Evolutionary conservation across 805 yeast species (phyloP).

Genomic region (Candida pseudofarinosa): DNA sequence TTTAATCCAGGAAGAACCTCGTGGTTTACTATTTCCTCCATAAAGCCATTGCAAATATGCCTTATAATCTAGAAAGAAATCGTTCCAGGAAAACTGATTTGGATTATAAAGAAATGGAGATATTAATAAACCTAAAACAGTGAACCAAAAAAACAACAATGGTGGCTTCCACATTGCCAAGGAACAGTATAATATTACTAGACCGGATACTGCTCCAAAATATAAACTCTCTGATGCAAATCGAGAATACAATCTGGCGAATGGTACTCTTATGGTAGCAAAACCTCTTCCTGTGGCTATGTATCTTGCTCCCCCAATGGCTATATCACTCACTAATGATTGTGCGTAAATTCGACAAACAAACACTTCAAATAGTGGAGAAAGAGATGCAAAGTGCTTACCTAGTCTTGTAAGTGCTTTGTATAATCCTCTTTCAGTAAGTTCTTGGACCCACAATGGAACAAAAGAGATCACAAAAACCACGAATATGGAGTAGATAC

Average conservation of each 20-base stretch:
- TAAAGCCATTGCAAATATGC: conserved; percentile 50
- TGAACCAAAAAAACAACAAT: conserved; percentile 68
- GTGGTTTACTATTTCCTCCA: conserved; percentile 45
- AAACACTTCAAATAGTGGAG: conserved; percentile 81
- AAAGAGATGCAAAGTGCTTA: conserved; percentile 65
- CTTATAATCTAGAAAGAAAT: conserved; percentile 67
- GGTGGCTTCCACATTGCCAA: conserved; percentile 59
- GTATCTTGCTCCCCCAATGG: conserved; percentile 84
- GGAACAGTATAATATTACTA: conserved; percentile 54
- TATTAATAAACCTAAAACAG: conserved; percentile 58
- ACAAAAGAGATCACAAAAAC: conserved; percentile 77
- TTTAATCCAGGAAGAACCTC: conserved; percentile 40
- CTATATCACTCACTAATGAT: conserved; percentile 64
- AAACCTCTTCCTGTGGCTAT: conserved; percentile 85
- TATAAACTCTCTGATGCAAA: conserved; percentile 66
- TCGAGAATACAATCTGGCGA: conserved; percentile 68
- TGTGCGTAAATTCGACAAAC: conserved; percentile 77
- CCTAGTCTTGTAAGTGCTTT: conserved; percentile 65
- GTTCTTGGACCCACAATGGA: conserved; percentile 75
- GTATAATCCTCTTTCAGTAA: conserved; percentile 79
- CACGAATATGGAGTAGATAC: conserved; percentile 74
- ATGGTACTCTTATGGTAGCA: conserved; percentile 76
- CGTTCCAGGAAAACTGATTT: conserved; percentile 66
- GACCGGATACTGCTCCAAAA: conserved; percentile 52
- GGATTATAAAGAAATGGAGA: conserved; percentile 78